Percentiles rank a stretch among this genome's conserved stretches.
These are phyloP conservation scores for Colletotrichum tropicicola DNA, from an alignment of 2,329 filamentous ascomycete genomes.

Conservation along the genomic window DNA sequence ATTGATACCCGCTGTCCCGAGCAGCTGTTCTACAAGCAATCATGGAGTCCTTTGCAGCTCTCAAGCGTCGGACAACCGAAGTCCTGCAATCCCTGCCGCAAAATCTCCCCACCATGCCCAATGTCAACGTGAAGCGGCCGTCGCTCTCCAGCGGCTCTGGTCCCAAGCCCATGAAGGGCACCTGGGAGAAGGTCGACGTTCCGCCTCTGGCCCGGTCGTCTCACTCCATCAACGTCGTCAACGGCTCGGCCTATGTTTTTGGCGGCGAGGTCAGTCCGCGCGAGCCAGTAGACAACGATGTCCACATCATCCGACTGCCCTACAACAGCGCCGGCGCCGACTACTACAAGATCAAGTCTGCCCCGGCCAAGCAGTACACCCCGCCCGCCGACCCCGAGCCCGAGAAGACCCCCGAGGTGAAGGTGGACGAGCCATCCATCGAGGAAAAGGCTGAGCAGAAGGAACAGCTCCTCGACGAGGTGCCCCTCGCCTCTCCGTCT, in stretches of 20 bases:
- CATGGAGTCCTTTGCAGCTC: conserved; percentile 63
- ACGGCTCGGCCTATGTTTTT: conserved; percentile 71
- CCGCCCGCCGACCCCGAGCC: conserved; percentile 30
- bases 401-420: not conserved
- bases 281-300: conserved; percentile 75
- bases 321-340: conserved; percentile 66
- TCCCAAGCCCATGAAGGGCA: conserved; percentile 57
- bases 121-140: conserved; percentile 31
- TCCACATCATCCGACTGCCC: conserved; percentile 72
- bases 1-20: not conserved
- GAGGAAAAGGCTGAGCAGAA: conserved; percentile 33
- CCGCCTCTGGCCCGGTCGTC: conserved; percentile 75
- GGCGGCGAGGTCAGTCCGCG: conserved; percentile 77
- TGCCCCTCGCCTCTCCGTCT: conserved; percentile 47
- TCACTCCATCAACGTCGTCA: conserved; percentile 72
- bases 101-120: conserved; percentile 49
- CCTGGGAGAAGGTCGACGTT: conserved; percentile 67
- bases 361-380: conserved; percentile 40
- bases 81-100: conserved; percentile 60
- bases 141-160: conserved; percentile 15
- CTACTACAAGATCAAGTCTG: conserved; percentile 65
- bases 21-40: not conserved
- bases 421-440: conserved; percentile 32
- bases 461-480: conserved; percentile 51
- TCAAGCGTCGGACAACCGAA: conserved; percentile 65